These are phyloP conservation scores for Globisporangium sylvaticum DNA, from an alignment of 352 stramenopile genomes.

Conservation along the genomic window DNA sequence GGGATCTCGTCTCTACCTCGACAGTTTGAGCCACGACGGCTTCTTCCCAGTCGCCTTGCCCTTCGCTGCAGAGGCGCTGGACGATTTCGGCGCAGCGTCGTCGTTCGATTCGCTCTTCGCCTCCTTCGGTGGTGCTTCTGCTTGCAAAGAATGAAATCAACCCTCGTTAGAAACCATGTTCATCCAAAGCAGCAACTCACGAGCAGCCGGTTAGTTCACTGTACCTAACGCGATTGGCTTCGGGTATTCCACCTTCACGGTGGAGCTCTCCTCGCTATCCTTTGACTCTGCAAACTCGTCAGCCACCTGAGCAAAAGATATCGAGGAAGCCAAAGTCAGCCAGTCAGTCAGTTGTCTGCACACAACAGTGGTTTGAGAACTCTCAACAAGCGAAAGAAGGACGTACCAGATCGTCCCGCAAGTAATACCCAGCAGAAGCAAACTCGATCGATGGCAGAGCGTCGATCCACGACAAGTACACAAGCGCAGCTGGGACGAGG, in stretches of 20 bases:
- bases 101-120: conserved; percentile 18
- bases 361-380: neutral
- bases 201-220: neutral
- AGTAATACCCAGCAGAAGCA: conserved; percentile 40
- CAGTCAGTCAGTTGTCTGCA: neutral
- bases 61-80: conserved; percentile 18
- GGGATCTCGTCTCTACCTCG: conserved; percentile 6
- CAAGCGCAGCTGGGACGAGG: conserved; percentile 71
- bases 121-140: conserved; percentile 13
- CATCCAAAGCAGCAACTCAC: neutral
- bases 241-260: conserved; percentile 34
- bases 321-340: neutral
- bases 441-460: conserved; percentile 16
- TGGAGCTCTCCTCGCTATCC: conserved; percentile 20
- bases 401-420: conserved; percentile 54
- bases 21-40: conserved; percentile 75
- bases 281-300: conserved; percentile 38
- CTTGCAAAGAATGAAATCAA: neutral
- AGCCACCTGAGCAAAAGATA: conserved; percentile 20
- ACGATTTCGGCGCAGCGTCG: conserved; percentile 27
- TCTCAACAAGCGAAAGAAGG: neutral
- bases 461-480: conserved; percentile 72
- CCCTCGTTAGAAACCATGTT: neutral
- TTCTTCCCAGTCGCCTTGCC: conserved; percentile 48
- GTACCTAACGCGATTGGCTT: conserved; percentile 34